Evolutionary conservation across 2,329 filamentous ascomycete species (phyloP).

Genomic region (Didymella pomorum): DNA sequence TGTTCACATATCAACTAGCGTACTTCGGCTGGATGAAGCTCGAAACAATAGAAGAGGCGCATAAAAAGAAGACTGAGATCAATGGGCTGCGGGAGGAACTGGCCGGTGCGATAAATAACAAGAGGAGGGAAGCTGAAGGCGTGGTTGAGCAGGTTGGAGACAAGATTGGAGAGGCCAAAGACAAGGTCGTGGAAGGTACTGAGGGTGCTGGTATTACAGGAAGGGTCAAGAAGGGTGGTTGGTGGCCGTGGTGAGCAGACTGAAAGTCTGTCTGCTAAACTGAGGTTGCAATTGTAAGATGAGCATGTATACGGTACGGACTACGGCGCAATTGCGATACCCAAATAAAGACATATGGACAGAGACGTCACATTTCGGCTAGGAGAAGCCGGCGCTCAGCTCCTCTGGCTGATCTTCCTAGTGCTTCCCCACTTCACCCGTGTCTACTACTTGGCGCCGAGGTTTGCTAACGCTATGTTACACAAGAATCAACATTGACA

Average conservation of each 20-base stretch:
- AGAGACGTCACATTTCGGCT: background rate
- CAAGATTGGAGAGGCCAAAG: slow-evolving; percentile 24
- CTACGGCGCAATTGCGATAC: background rate
- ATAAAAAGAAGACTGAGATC: slow-evolving; percentile 54
- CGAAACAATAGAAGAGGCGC: slow-evolving; percentile 73
- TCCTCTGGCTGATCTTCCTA: background rate
- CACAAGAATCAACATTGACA: background rate
- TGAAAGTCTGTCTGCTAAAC: background rate
- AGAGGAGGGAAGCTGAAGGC: slow-evolving; percentile 24
- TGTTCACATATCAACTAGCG: slow-evolving; percentile 79
- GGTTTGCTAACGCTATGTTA: background rate
- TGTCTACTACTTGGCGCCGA: slow-evolving; percentile 1
- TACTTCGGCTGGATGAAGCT: slow-evolving; percentile 80
- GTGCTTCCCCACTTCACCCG: background rate
- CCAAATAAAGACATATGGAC: background rate
- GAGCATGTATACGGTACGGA: background rate
- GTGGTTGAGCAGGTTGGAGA: slow-evolving; percentile 20
- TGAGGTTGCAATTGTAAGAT: background rate
- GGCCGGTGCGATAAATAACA: slow-evolving; percentile 29
- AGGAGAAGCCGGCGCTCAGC: background rate
- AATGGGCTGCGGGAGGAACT: slow-evolving; percentile 34
- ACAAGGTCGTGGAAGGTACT: slow-evolving; percentile 26
- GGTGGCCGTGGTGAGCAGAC: slow-evolving; percentile 37
- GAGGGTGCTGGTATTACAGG: slow-evolving; percentile 25
- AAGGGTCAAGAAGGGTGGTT: slow-evolving; percentile 29